phyloP scores from a whole-genome alignment of 805 yeast species.

The Kockiozyma suomiensis region DNA sequence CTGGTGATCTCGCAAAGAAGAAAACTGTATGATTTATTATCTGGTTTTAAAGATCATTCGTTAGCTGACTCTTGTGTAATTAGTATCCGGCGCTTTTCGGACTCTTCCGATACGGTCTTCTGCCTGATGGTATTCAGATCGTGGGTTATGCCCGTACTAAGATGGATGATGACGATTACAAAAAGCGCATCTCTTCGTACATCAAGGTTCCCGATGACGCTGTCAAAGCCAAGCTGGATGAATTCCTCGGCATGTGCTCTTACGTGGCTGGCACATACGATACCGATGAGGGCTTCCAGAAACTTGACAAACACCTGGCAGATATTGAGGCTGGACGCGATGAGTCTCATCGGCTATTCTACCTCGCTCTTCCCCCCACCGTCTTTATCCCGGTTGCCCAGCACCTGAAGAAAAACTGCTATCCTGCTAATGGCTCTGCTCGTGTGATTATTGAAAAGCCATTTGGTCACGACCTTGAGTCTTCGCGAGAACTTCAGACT shows the following conservation, averaged over 20 bases:
- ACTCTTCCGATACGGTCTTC: slow-evolving; percentile 65
- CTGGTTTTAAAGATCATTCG: neutral
- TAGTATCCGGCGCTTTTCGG: slow-evolving; percentile 50
- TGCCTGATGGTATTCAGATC: slow-evolving; percentile 70
- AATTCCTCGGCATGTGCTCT: slow-evolving; percentile 65
- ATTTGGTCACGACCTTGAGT: slow-evolving; percentile 86
- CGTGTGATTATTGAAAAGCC: slow-evolving; percentile 95
- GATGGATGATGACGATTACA: slow-evolving; percentile 66
- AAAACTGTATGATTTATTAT: slow-evolving; percentile 60
- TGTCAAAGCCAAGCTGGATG: slow-evolving; percentile 48
- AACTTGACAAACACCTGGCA: slow-evolving; percentile 58
- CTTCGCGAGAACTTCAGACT: slow-evolving; percentile 75
- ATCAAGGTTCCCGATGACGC: slow-evolving; percentile 58
- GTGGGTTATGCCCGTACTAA: slow-evolving; percentile 92
- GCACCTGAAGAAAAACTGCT: slow-evolving; percentile 67
- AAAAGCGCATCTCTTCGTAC: slow-evolving; percentile 63
- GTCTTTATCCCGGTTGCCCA: slow-evolving; percentile 80
- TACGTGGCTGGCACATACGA: slow-evolving; percentile 85
- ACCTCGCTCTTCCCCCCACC: slow-evolving; percentile 93
- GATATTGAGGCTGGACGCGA: slow-evolving; percentile 58
- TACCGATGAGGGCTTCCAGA: slow-evolving; percentile 67
- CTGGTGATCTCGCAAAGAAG: slow-evolving; percentile 94
- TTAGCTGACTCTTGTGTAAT: neutral
- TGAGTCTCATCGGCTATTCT: slow-evolving; percentile 78
- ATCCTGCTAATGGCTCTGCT: slow-evolving; percentile 64